These are phyloP conservation scores for Platanus orientalis DNA, from an alignment of 164 flowering plant genomes.

Conservation along the genomic window DNA sequence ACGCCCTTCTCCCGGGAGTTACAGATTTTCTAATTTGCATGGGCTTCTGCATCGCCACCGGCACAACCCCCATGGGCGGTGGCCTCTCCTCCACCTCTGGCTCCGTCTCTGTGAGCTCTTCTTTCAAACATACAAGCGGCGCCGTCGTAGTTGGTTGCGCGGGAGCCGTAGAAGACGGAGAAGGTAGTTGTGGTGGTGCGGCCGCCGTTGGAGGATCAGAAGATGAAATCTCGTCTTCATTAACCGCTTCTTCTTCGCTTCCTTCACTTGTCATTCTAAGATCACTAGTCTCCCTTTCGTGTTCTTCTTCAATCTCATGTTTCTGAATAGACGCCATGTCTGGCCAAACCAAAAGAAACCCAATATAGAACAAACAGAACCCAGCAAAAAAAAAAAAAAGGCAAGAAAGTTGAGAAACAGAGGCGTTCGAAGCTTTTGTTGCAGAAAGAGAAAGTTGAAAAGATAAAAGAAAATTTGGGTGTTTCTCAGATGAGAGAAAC, in stretches of 20 bases:
- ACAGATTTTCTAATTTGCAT: constrained; percentile 5
- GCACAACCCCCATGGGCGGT: constrained; percentile 11
- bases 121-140: constrained; percentile 1
- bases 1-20: constrained; percentile 26
- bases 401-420: neutral
- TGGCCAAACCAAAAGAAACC: no score
- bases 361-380: neutral
- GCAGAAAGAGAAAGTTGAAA: no score
- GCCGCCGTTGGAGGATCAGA: constrained; percentile 2
- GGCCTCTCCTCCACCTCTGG: neutral
- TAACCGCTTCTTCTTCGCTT: neutral
- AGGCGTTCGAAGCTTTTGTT: neutral
- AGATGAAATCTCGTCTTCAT: neutral
- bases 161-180: neutral
- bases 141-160: constrained; percentile 1
- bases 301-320: constrained; percentile 28
- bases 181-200: neutral
- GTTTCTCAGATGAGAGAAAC: no score
- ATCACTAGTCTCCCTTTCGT: constrained; percentile 15
- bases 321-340: constrained; percentile 28
- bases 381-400: neutral
- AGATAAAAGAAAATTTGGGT: no score
- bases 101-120: constrained; percentile 12
- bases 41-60: constrained; percentile 17
- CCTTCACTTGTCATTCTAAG: constrained; percentile 13